Base-by-base conservation (phyloP, 1,284 basidiomycete species). In the Cutaneotrichosporon cavernicola region DNA sequence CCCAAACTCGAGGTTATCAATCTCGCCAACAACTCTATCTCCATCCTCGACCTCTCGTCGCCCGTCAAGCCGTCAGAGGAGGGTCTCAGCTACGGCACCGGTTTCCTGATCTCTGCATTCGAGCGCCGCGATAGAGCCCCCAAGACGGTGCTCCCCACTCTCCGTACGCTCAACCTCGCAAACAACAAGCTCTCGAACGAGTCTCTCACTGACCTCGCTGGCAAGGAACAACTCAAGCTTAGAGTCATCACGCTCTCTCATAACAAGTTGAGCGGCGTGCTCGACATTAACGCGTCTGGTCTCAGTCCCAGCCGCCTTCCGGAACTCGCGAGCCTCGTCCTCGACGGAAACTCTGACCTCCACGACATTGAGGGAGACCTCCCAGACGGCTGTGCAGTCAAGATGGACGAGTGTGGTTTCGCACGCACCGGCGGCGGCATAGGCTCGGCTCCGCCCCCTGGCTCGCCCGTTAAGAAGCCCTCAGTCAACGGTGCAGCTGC, bases 51-150 rank as follows among this genome's bases (percentile, higher is more conserved):
- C 56, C 72, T 78, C 58, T 59, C 69, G 3, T 62, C 66, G 7
- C 78, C 79, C 2, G 63, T 76, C 52, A 70, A 69, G 32, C 78
- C 80, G 4, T 73, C 75, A 4, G 73, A 76, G 43, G 75, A 76
- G 43, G 73, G 77, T 5, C 62, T 77, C 36, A 65, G 69, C 18
- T 79, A 79, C 64, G 77, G 77, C 49, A 68, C 72, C 4, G 77
- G 77, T 6, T 79, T 79, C 69, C 70, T 79, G 32, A 69, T 73
- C 14, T 76, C 76, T 1, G 68, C 72, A 1, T 77, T 79, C 65
- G 73, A 73, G 26, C 72, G 78, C 9, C 66, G 63, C 22, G 65
- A 66, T 6, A 72, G 65, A 31, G 57, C 68, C 9, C 58, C 68
- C 34, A 64, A 68, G 58, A 62, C 65, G 5, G 63, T 75, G 21